phyloP scores from a whole-genome alignment of 2,329 filamentous ascomycete genomes.

The Rasamsonia emersonii region DNA sequence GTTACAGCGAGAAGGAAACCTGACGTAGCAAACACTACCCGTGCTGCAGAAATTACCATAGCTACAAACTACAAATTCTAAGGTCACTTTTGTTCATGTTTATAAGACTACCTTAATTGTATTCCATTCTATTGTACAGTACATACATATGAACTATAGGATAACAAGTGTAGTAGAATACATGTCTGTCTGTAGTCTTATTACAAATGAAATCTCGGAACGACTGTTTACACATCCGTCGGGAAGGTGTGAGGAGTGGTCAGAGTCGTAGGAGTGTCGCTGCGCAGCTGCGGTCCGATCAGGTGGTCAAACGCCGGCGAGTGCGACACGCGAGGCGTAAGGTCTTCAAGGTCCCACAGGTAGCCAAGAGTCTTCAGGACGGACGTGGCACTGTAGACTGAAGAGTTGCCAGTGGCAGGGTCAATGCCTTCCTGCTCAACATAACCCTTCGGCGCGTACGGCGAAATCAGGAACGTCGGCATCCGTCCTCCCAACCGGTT shows the following conservation, averaged over 20 bases:
- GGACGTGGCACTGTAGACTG: conserved; percentile 21
- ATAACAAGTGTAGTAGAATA: too few species aligned
- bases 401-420: conserved; percentile 16
- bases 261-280: conserved; percentile 11
- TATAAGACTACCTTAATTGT: too few species aligned
- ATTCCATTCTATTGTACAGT: too few species aligned
- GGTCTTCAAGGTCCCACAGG: conserved; percentile 22
- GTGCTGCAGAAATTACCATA: too few species aligned
- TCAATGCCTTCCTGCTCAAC: conserved; percentile 21
- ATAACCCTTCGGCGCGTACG: conserved; percentile 16
- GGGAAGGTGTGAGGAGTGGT: conserved; percentile 16
- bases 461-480: conserved; percentile 23
- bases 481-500: conserved; percentile 22
- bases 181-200: too few species aligned
- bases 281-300: conserved; percentile 11
- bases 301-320: conserved; percentile 24
- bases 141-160: too few species aligned
- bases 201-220: too few species aligned
- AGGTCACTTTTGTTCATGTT: too few species aligned
- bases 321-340: conserved; percentile 20
- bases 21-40: too few species aligned
- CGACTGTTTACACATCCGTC: too few species aligned
- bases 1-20: too few species aligned
- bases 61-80: too few species aligned
- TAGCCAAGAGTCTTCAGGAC: conserved; percentile 23